A percentile compares a stretch with the other conserved stretches of the same genome.
Conservation (phyloP, 2,329 filamentous ascomycete genomes). For the Arthroderma sp. region DNA sequence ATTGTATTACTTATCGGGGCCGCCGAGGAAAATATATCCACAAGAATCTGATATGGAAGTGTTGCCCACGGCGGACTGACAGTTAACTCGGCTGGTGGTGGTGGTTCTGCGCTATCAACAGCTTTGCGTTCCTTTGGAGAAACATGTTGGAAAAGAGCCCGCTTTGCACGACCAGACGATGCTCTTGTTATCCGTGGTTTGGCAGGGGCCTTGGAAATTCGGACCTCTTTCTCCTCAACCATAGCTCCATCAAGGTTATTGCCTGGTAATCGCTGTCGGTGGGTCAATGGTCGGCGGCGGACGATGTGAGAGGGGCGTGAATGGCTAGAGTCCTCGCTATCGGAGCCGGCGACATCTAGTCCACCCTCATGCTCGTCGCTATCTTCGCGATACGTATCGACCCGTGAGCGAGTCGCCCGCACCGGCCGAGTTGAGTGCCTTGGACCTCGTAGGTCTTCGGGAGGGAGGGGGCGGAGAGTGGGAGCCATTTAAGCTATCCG, state of each 20-base stretch:
- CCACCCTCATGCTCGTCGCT: slow-evolving; percentile 18
- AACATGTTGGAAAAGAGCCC: slow-evolving; percentile 8
- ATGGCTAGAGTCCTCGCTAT: neutral
- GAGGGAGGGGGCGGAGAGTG: slow-evolving; percentile 12
- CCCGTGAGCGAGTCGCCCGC: slow-evolving; percentile 22
- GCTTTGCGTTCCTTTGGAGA: slow-evolving; percentile 7
- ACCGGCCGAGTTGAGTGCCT: slow-evolving; percentile 19
- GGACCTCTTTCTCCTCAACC: neutral
- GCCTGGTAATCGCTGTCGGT: neutral
- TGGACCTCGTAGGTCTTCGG: neutral
- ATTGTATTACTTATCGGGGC: slow-evolving; percentile 27
- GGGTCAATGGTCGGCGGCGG: slow-evolving; percentile 2
- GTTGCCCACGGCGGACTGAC: slow-evolving; percentile 44
- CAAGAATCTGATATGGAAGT: slow-evolving; percentile 56
- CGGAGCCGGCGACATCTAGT: slow-evolving; percentile 6
- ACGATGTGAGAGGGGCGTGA: neutral
- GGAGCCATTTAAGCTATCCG: slow-evolving; percentile 17
- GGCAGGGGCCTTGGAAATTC: neutral
- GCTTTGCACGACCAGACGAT: slow-evolving; percentile 5
- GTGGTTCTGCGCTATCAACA: slow-evolving; percentile 5
- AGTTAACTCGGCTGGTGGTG: slow-evolving; percentile 15
- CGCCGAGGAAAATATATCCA: slow-evolving; percentile 56
- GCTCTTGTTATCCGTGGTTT: slow-evolving; percentile 5
- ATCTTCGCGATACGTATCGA: slow-evolving; percentile 27
- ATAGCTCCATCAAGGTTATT: too few species aligned